phyloP scores from a whole-genome alignment of 2,329 filamentous ascomycete species.

The Chrysosporium keratinophilum region DNA sequence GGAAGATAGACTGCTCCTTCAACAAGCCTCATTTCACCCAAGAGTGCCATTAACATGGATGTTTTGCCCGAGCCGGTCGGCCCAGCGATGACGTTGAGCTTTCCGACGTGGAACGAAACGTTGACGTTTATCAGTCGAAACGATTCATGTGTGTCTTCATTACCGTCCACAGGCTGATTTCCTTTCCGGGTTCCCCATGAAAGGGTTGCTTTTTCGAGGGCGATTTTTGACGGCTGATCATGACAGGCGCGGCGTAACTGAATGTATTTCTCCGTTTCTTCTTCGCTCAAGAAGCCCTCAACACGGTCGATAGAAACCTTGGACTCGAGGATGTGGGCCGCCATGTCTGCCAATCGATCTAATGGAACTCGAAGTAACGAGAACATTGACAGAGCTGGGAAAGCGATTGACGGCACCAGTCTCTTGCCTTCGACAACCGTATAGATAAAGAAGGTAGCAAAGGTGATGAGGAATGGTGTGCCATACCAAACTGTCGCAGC shows the following conservation, averaged over 20 bases:
- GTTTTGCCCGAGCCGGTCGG: slow-evolving; percentile 94
- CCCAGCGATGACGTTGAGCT: slow-evolving; percentile 85
- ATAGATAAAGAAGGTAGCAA: slow-evolving; percentile 90
- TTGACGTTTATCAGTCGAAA: slow-evolving; percentile 78
- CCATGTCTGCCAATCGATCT: slow-evolving; percentile 96
- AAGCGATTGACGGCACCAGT: slow-evolving; percentile 82
- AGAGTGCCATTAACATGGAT: slow-evolving; percentile 84
- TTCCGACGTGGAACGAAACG: slow-evolving; percentile 70
- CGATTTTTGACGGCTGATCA: slow-evolving; percentile 63
- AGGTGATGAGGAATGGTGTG: slow-evolving; percentile 87
- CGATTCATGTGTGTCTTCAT: slow-evolving; percentile 56
- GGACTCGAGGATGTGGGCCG: slow-evolving; percentile 93
- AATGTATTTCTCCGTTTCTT: slow-evolving; percentile 89
- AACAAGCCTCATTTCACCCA: slow-evolving; percentile 89
- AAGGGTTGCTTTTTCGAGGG: slow-evolving; percentile 73
- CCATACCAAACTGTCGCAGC: slow-evolving; percentile 96
- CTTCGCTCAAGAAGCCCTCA: slow-evolving; percentile 83
- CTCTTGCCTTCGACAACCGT: slow-evolving; percentile 82
- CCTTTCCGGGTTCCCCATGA: slow-evolving; percentile 64
- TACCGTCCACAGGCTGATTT: slow-evolving; percentile 43
- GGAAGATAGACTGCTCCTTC: slow-evolving; percentile 75
- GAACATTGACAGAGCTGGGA: slow-evolving; percentile 92
- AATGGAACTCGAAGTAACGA: slow-evolving; percentile 84
- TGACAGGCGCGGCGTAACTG: slow-evolving; percentile 65
- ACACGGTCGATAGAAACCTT: slow-evolving; percentile 96